Evolutionary conservation across 352 stramenopile genomes (phyloP).

Genomic region (Hyaloperonospora brassicae): DNA sequence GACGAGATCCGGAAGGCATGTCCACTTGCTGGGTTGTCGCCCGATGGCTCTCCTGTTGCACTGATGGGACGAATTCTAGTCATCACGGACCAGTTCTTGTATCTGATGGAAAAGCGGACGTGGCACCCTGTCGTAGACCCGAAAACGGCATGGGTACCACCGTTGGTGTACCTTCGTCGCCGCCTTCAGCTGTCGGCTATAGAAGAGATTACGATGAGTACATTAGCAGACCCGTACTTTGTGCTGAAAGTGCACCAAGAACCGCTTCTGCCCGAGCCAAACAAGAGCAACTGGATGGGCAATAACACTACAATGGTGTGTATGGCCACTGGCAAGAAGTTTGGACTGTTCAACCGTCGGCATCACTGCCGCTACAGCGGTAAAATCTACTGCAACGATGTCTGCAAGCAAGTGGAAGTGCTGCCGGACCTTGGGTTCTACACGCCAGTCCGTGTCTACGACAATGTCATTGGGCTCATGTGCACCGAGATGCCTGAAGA

Average conservation of each 20-base stretch:
- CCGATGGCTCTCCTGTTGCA: conserved; percentile 28
- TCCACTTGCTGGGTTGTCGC: conserved; percentile 17
- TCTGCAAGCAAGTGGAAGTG: conserved; percentile 69
- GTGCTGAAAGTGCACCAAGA: conserved; percentile 56
- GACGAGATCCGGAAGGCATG: conserved; percentile 66
- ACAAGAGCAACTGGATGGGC: conserved; percentile 79
- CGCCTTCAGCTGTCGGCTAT: conserved; percentile 52
- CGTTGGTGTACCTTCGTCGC: conserved; percentile 66
- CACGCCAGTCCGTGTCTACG: conserved; percentile 65
- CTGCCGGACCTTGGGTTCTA: conserved; percentile 80
- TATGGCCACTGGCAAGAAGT: conserved; percentile 82
- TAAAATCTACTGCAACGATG: conserved; percentile 81
- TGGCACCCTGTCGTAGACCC: conserved; percentile 49
- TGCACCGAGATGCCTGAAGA: conserved; percentile 80
- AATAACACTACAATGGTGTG: conserved; percentile 81
- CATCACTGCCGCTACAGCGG: conserved; percentile 84
- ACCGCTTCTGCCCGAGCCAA: conserved; percentile 43
- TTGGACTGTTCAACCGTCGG: conserved; percentile 79
- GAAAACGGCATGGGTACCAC: conserved; percentile 45
- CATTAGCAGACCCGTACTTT: conserved; percentile 74
- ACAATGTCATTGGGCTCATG: conserved; percentile 71
- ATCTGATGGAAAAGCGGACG: conserved; percentile 69
- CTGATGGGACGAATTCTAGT: conserved; percentile 45
- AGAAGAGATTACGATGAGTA: conserved; percentile 75
- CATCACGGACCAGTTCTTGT: conserved; percentile 67